Evolutionary conservation across 495 filamentous ascomycete genomes (phyloP), one percentile per base, ranked within the genome.

Genomic region (Annulohypoxylon bovei): DNA sequence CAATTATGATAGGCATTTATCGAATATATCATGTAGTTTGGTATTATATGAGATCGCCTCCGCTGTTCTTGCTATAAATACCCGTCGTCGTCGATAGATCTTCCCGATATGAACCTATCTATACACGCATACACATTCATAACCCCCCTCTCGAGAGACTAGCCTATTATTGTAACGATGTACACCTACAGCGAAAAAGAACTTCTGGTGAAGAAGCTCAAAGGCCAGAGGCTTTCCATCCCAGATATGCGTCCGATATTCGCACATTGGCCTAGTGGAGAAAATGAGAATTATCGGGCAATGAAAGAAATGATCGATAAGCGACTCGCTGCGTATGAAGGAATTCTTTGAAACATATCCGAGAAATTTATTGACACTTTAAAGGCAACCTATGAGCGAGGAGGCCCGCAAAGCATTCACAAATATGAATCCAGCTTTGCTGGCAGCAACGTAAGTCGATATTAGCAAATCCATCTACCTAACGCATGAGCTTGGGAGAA

Each of bases 181-280:
- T 11, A 60, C 52, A 8, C 30, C 3, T 22, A 22, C 46, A 73
- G 28, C 40, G 67, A 76, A 39, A 74, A 68, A 37, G 56, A 46
- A 3, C 30, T 67, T 6, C 28, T 76, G 12, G 74, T 58, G 0
- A 59, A 71, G 47, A 60, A 25, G 49, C 65, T 76, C 20, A 68
- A 67, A 12, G 71, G 74, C 53, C 74, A 74, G 42, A 60, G 16
- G 23, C 71, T 76, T 27, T 23, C 64, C 40, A 71, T 76, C 16
- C 71, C 74, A 35, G 67, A 74, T n/a, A 68, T 76, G 61, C 60
- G 64, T 28, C 74, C 67, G 0, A 69, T 71, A 3, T 68, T 76
- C 28, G 44, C 56, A 8, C 67, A 74, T 28, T 76, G 74, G 74
- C 74, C 74, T 8, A 22, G 42, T 6, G 65, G 62, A 7, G 33